phyloP scores from a whole-genome alignment of 441 rosid species.

The Gossypium schwendimanii region DNA sequence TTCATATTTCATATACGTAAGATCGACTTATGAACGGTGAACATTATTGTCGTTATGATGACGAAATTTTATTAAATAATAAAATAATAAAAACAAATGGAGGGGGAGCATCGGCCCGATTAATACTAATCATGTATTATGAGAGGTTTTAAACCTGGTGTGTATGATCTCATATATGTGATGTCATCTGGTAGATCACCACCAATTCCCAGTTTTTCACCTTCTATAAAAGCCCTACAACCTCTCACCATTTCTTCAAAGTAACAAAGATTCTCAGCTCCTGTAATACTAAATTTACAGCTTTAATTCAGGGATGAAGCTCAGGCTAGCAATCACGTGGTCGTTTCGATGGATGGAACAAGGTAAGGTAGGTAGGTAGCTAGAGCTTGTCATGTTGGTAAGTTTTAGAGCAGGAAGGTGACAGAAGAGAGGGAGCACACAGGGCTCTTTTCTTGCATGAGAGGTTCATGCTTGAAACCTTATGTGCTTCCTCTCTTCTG shows the following conservation, averaged over 20 bases:
- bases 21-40: too few species aligned
- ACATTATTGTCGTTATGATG: neutral
- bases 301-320: neutral
- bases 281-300: neutral
- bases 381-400: neutral
- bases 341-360: neutral
- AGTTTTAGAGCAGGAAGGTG: neutral
- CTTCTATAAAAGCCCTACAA: neutral
- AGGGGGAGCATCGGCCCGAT: neutral
- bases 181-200: constrained; percentile 5
- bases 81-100: neutral
- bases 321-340: neutral
- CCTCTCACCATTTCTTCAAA: neutral
- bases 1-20: too few species aligned
- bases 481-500: constrained; percentile 16
- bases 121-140: neutral
- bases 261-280: neutral
- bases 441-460: constrained; percentile 4
- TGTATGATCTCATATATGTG: neutral
- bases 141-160: neutral
- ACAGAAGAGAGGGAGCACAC: constrained; percentile 24
- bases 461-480: constrained; percentile 4
- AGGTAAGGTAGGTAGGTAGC: neutral
- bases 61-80: neutral
- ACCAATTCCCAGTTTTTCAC: neutral